Evolutionary conservation across 257 asterid genomes (phyloP), one percentile per base, ranked within the genome.

Genomic region (Lycium ferocissimum): DNA sequence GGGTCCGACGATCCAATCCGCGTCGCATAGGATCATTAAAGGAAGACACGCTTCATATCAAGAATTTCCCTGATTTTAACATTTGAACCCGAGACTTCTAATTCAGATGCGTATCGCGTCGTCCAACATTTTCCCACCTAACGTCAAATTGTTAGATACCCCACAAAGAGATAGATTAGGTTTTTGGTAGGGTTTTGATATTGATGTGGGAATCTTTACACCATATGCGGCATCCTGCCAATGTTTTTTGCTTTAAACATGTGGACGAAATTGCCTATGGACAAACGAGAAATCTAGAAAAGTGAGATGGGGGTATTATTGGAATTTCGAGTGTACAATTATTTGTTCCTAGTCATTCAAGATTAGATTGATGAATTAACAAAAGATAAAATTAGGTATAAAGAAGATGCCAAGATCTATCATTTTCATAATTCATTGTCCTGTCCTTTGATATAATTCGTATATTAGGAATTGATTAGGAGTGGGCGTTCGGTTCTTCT

Each of bases 171-270:
- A 82, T 37, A 82, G 45, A 86, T 62, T 59, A 58, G 79, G 12
- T 10, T 78, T 18, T 18, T n/a, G 5, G 53, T 6, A 45, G 12
- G 59, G 59, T 1, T 73, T 47, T 4, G 22, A 51, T 65, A 45
- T 75, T 17, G 85, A 67, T 38, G 56, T 6, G 5, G 37, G 18
- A 38, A 75, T 57, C 22, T 70, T 85, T 89, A 56, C 89, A 62
- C 8, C 70, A 87, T 91, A 94, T 92, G 97, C 97, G 95, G 98
- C 98, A 94, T 87, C 90, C 79, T 49, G 96, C 83, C 89, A 85
- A 38, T 86, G 96, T 84, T 37, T 5, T 87, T 84, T 40, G 62
- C 37, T 59, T 83, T 58, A 1, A 7, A 17, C 6, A 13, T n/a
- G 43, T 85, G 84, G 89, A 88, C 82, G 51, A 57, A 78, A 71